Evolutionary conservation across 345 rosid species (phyloP), one percentile per base, ranked within the genome.

Genomic region (Dipteronia dyeriana): DNA sequence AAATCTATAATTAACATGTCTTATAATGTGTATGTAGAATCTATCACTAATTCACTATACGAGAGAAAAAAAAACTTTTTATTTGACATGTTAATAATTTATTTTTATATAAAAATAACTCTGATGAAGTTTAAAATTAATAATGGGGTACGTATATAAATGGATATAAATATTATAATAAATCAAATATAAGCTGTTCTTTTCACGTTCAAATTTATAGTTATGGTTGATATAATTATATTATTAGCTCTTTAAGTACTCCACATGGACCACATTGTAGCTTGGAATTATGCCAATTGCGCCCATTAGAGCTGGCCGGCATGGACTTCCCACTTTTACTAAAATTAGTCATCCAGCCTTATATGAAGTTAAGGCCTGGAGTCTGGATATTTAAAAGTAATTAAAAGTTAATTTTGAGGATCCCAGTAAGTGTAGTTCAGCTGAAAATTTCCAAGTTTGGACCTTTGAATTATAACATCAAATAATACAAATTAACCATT

Each of bases 191-290:
- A 71, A 19, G 51, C 65, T n/a, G 65, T 56, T 56, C 11, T 57
- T 71, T 56, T 71, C 64, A 71, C 75, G 65, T 56, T 34, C 75
- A 56, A 9, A 70, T 39, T 41, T 6, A 31, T 11, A 23, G 17
- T 70, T 0, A 20, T n/a, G 26, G 26, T 20, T 49, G 39, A 13
- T 14, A 26, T 49, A 51, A 8, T 13, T 70, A 19, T 2, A 26
- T 23, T 68, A 0, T 13, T 13, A 43, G 19, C 29, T 9, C 1
- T 53, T 22, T 67, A 20, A 10, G 5, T 53, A 31, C 39, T 17
- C 25, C 23, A 5, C 54, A 10, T 4, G 20, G 54, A 8, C 25
- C 23, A 5, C 54, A 10, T 4, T 41, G 54, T 47, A 43, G 6
- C 19, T 68, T 43, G 71, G 29, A 23, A 20, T 22, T 43, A 12